A percentile compares a stretch with the other conserved stretches of the same genome.
Evolutionary conservation across 495 filamentous ascomycete genomes (phyloP).

Genomic region (Neurospora hispaniola): DNA sequence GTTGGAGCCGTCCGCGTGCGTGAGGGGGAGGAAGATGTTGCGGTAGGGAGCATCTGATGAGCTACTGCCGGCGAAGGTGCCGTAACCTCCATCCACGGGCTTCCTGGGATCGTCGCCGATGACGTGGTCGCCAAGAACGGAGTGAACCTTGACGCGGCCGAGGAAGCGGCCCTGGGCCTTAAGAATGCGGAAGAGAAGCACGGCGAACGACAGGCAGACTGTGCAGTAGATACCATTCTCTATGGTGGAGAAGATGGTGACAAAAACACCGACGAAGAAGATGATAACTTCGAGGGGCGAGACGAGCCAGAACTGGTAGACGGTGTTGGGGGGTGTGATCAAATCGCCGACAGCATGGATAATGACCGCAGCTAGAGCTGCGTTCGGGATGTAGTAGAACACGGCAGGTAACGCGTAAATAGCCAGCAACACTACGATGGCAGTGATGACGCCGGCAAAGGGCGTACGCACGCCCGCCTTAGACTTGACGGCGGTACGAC

Average conservation of each 20-base stretch:
- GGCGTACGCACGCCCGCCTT: slow-evolving; percentile 95
- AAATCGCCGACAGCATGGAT: slow-evolving; percentile 95
- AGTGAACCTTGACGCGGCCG: slow-evolving; percentile 80
- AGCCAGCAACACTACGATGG: slow-evolving; percentile 77
- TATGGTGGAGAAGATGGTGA: slow-evolving; percentile 80
- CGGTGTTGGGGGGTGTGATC: slow-evolving; percentile 84
- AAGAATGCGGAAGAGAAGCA: slow-evolving; percentile 79
- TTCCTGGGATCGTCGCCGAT: slow-evolving; percentile 44
- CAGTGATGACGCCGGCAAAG: slow-evolving; percentile 86
- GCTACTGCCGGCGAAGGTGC: slow-evolving; percentile 31
- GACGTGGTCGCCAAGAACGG: slow-evolving; percentile 74
- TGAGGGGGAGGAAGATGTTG: slow-evolving; percentile 84
- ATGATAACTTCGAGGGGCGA: slow-evolving; percentile 84
- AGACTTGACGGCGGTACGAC: slow-evolving; percentile 93
- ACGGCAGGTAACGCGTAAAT: slow-evolving; percentile 87
- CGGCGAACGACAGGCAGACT: slow-evolving; percentile 57
- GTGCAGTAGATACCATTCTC: slow-evolving; percentile 91
- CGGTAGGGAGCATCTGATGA: slow-evolving; percentile 33
- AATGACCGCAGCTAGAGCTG: slow-evolving; percentile 83
- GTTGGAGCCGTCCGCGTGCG: slow-evolving; percentile 83
- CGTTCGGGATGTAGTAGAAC: slow-evolving; percentile 90
- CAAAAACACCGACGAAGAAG: slow-evolving; percentile 88
- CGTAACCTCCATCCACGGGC: slow-evolving; percentile 27
- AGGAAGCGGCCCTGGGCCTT: slow-evolving; percentile 82
- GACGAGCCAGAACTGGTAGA: slow-evolving; percentile 94